These are phyloP conservation scores for Boletus rubroflammeus DNA, from an alignment of 768 basidiomycete genomes.

Conservation along the genomic window DNA sequence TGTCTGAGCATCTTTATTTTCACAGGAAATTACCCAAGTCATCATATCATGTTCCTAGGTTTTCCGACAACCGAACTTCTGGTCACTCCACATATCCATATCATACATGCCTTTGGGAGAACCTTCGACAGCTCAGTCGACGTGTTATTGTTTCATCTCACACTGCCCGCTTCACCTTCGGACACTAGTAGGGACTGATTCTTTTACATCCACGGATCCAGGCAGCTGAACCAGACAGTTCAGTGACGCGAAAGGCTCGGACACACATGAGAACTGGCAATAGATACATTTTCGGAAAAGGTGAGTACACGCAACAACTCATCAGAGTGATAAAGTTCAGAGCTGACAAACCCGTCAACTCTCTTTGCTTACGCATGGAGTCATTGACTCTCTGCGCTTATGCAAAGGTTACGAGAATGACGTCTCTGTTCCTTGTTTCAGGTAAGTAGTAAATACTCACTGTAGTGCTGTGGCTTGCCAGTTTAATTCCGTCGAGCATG, in stretches of 20 bases:
- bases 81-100: not conserved
- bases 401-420: slow-evolving; percentile 2
- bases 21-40: not conserved
- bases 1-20: not conserved
- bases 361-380: not conserved
- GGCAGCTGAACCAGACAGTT: not conserved
- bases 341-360: slow-evolving; percentile 6
- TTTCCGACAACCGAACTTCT: not conserved
- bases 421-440: slow-evolving; percentile 4
- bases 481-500: not conserved
- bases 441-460: not conserved
- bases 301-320: not conserved
- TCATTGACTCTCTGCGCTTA: not conserved
- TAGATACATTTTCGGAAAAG: not conserved
- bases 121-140: not conserved
- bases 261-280: not conserved
- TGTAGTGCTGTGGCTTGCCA: not conserved
- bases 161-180: too few species aligned
- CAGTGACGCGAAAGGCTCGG: not conserved
- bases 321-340: slow-evolving; percentile 15
- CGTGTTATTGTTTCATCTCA: not conserved
- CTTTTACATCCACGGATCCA: not conserved
- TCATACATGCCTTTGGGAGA: not conserved
- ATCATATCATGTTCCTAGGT: not conserved
- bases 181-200: too few species aligned